phyloP scores from a whole-genome alignment of 805 yeast species.

The Tetrapisispora arboricola region DNA sequence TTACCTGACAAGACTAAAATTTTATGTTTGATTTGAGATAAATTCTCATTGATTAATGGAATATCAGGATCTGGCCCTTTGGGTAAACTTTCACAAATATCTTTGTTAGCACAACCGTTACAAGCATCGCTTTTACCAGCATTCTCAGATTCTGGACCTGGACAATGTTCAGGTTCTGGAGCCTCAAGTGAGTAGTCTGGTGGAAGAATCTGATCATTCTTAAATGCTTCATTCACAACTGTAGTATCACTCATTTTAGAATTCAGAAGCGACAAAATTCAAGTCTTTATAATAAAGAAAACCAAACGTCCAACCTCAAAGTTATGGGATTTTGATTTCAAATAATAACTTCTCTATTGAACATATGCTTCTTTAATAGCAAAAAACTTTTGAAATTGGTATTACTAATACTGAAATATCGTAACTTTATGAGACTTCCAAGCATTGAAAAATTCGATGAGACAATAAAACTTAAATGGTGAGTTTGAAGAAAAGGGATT shows the following conservation, averaged over 20 bases:
- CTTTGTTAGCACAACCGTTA: constrained; percentile 87
- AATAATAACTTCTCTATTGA: too few species aligned
- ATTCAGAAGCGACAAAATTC: too few species aligned
- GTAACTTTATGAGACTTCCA: too few species aligned
- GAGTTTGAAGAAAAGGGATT: too few species aligned
- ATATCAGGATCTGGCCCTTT: constrained; percentile 95
- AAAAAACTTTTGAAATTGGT: too few species aligned
- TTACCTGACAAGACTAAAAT: constrained; percentile 73
- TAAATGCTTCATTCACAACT: not conserved
- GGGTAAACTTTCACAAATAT: constrained; percentile 76
- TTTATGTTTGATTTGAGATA: constrained; percentile 64
- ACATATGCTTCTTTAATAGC: too few species aligned
- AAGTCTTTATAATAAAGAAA: too few species aligned
- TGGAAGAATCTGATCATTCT: constrained; percentile 2
- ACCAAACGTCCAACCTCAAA: too few species aligned
- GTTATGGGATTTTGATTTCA: too few species aligned
- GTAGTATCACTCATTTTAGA: not conserved
- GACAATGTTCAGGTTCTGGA: constrained; percentile 95
- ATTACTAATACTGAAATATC: too few species aligned
- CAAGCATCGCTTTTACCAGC: constrained; percentile 97
- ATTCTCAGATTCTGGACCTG: constrained; percentile 89
- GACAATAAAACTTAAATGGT: too few species aligned
- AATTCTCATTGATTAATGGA: constrained; percentile 57
- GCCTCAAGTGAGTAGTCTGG: constrained; percentile 34
- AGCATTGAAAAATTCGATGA: too few species aligned